Conservation (phyloP, 2,329 filamentous ascomycete genomes). For the Epichloe sibirici region DNA sequence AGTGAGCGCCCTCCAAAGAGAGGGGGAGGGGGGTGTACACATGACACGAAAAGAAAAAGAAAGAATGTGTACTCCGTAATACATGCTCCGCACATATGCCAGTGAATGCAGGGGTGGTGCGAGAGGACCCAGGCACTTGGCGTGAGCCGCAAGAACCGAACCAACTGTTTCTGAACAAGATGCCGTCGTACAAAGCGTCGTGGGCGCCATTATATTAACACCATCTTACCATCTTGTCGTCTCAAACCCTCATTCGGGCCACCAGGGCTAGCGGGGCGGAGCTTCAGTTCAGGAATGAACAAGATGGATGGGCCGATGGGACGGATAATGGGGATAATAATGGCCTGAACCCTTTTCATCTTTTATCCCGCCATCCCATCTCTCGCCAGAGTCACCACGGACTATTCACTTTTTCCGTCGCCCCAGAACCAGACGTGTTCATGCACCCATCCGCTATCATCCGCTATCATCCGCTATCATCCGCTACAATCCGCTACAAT, state of each 20-base stretch:
- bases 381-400: not conserved
- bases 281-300: slow-evolving; percentile 10
- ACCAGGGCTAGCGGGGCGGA: not conserved
- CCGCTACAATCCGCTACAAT: too few species aligned
- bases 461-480: too few species aligned
- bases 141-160: not conserved
- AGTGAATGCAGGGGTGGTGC: too few species aligned
- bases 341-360: not conserved
- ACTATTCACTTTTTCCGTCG: not conserved
- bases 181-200: slow-evolving; percentile 5
- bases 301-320: slow-evolving; percentile 5
- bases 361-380: not conserved
- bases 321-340: not conserved
- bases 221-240: not conserved
- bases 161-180: not conserved
- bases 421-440: not conserved
- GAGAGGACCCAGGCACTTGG: not conserved
- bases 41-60: too few species aligned
- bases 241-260: not conserved
- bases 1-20: too few species aligned
- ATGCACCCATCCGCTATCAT: too few species aligned
- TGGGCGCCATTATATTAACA: too few species aligned
- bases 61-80: too few species aligned
- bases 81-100: too few species aligned
- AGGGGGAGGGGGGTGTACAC: too few species aligned